phyloP scores from a whole-genome alignment of 2,329 filamentous ascomycete species.

The Alternaria triticina region DNA sequence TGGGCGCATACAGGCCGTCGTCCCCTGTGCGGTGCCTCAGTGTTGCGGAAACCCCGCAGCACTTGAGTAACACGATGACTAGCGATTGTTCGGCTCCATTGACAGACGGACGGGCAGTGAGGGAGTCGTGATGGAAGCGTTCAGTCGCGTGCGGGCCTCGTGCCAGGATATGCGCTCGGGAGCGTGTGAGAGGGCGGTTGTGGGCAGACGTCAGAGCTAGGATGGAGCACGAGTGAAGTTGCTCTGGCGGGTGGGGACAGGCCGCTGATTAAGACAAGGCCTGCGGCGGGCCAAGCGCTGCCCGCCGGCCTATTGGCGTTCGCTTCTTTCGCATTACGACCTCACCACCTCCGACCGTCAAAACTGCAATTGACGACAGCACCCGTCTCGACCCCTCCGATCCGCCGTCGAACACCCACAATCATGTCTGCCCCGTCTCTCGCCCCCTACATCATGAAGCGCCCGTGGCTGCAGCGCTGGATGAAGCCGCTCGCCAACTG shows the following conservation, averaged over 20 bases:
- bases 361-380: conserved; percentile 36
- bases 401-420: conserved; percentile 30
- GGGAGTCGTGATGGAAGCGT: not conserved
- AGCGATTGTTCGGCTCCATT: conserved; percentile 52
- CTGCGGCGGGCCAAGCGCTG: conserved; percentile 17
- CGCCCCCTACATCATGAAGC: conserved; percentile 77
- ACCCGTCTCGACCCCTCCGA: conserved; percentile 29
- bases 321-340: conserved; percentile 28
- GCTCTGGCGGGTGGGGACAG: conserved; percentile 13
- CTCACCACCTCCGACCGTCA: conserved; percentile 24
- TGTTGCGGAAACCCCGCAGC: conserved; percentile 53
- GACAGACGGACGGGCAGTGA: conserved; percentile 30
- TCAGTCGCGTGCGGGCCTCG: not conserved
- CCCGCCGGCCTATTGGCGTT: conserved; percentile 27
- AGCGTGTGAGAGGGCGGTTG: conserved; percentile 3
- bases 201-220: conserved; percentile 23
- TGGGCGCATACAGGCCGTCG: conserved; percentile 46
- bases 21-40: conserved; percentile 48
- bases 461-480: conserved; percentile 82
- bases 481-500: conserved; percentile 83
- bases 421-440: conserved; percentile 75
- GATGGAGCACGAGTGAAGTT: conserved; percentile 20
- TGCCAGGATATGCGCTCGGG: conserved; percentile 1
- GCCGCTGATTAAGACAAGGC: conserved; percentile 14
- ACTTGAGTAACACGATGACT: conserved; percentile 50